Percentiles rank a stretch among this genome's conserved stretches.
phyloP scores from a whole-genome alignment of 2,329 filamentous ascomycete species.

The Phyllosticta citriasiana region DNA sequence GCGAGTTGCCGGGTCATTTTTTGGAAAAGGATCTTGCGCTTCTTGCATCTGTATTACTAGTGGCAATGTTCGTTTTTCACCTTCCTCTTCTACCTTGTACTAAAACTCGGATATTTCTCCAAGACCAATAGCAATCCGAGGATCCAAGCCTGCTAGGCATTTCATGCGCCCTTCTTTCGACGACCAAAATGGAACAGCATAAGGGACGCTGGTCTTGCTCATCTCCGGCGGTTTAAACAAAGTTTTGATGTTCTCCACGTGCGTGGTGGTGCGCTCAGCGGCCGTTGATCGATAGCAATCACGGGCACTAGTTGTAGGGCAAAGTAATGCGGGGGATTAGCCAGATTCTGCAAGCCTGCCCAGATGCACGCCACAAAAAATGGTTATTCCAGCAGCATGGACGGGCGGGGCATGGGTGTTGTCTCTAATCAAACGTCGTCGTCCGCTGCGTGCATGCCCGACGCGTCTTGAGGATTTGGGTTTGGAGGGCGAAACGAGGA shows the following conservation, averaged over 20 bases:
- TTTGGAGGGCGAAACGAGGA: not conserved
- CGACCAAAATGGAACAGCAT: not conserved
- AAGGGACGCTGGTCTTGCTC: not conserved
- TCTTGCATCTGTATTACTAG: not conserved
- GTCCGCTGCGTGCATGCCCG: not conserved
- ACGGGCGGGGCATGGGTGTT: not conserved
- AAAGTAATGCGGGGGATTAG: not conserved
- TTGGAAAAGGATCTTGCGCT: not conserved
- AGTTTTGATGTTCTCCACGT: not conserved
- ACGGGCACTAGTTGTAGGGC: not conserved
- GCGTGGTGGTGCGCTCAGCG: not conserved
- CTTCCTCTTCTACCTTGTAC: not conserved
- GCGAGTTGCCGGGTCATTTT: not conserved
- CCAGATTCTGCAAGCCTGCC: not conserved
- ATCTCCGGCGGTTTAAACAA: not conserved
- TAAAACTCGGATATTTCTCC: not conserved
- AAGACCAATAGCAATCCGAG: not conserved
- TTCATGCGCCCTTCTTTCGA: not conserved
- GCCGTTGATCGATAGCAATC: not conserved
- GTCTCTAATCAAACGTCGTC: not conserved
- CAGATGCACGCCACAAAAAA: not conserved
- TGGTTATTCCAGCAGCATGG: not conserved
- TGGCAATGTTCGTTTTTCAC: not conserved
- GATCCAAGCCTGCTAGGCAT: not conserved
- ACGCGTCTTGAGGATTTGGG: not conserved